Percentiles rank a stretch among this genome's conserved stretches.
phyloP scores from a whole-genome alignment of 2,329 filamentous ascomycete species.

The Trichoderma simmonsii region DNA sequence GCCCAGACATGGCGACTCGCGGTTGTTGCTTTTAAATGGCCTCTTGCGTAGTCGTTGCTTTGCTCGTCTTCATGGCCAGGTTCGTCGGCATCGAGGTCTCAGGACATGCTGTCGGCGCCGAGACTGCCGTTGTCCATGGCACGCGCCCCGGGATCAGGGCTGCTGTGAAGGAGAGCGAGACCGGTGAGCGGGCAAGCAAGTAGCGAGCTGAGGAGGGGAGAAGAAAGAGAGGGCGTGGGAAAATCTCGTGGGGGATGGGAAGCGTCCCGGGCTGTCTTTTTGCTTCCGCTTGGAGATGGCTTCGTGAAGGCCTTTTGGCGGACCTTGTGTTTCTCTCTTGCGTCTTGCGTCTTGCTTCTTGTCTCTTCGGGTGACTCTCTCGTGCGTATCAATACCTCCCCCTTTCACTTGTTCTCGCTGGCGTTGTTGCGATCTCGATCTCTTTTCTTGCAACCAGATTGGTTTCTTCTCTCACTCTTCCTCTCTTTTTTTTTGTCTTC shows the following conservation, averaged over 20 bases:
- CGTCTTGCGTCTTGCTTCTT: not conserved
- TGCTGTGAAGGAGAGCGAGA: not conserved
- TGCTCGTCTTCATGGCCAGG: constrained; percentile 3
- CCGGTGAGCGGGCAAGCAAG: constrained; percentile 18
- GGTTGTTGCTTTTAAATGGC: not conserved
- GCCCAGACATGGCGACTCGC: not conserved
- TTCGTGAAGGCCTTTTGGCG: not conserved
- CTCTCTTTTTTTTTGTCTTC: not conserved
- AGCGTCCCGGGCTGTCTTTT: not conserved
- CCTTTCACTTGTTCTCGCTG: not conserved
- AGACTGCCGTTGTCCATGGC: constrained; percentile 17
- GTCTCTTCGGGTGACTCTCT: not conserved
- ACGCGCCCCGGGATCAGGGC: constrained; percentile 13
- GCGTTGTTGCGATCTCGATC: not conserved
- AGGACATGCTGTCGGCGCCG: constrained; percentile 15
- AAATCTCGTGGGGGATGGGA: constrained; percentile 22
- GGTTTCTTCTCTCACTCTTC: not conserved
- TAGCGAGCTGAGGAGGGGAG: constrained; percentile 20
- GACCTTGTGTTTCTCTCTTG: not conserved
- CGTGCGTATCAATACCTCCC: not conserved
- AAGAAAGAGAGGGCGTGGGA: constrained; percentile 22
- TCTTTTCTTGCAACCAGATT: not conserved
- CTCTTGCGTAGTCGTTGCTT: not conserved
- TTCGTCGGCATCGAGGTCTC: not conserved
- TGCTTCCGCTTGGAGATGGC: not conserved